phyloP scores from a whole-genome alignment of 2,329 filamentous ascomycete species.

The Passalora sequoiae region DNA sequence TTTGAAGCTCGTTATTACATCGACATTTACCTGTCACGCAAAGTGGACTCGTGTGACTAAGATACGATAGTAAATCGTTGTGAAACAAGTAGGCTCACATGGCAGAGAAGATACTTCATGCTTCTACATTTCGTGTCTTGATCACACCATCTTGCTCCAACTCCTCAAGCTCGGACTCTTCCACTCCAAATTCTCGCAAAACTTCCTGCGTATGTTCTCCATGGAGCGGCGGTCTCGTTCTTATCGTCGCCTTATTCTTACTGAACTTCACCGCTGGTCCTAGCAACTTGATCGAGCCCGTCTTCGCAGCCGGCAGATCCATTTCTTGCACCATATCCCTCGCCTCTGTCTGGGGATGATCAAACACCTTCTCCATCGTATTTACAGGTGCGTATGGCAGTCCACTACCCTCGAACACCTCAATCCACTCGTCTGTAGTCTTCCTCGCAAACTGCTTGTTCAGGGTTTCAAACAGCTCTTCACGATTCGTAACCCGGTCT shows the following conservation, averaged over 20 bases:
- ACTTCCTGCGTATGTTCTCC: conserved; percentile 29
- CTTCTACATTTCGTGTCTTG: conserved; percentile 5
- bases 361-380: conserved; percentile 41
- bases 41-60: too few relatives aligned
- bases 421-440: conserved; percentile 40
- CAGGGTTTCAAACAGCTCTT: conserved; percentile 35
- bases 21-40: too few relatives aligned
- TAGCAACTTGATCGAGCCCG: conserved; percentile 18
- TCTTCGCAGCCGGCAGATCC: conserved; percentile 11
- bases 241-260: conserved; percentile 22
- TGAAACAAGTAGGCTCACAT: too few relatives aligned
- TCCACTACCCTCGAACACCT: conserved; percentile 39
- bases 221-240: conserved; percentile 23
- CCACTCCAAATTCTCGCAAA: conserved; percentile 16
- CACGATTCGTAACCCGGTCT: conserved; percentile 31
- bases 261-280: conserved; percentile 28
- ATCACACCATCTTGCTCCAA: conserved; percentile 19
- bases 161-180: conserved; percentile 11
- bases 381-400: conserved; percentile 47
- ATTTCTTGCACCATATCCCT: conserved; percentile 29
- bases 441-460: conserved; percentile 33
- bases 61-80: too few relatives aligned
- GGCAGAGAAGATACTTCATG: neutral
- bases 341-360: conserved; percentile 41
- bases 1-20: too few relatives aligned